Base-by-base conservation (phyloP, 805 yeast species). In the Candida stauntonica region DNA sequence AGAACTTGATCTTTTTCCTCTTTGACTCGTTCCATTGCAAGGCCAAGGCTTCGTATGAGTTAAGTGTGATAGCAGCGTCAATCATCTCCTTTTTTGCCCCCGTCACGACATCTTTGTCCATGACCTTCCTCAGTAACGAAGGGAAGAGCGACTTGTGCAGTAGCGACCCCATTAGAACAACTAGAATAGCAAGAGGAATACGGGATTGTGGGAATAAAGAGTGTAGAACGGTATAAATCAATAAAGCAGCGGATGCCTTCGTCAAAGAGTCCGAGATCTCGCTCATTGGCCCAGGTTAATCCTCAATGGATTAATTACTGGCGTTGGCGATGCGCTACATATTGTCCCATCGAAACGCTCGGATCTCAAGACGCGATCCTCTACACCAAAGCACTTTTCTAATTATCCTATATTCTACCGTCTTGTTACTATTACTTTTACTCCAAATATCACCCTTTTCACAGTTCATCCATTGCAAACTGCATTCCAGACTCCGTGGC, bases 51-150 rank as follows among this genome's bases (percentile, higher is more conserved):
- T 63, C 48, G 46, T 79, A 79, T 7, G 60, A 52, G 26, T 68
- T 61, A n/a, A 79, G 56, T 11, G 78, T 70, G n/a, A 55, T 53
- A 7, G 78, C 52, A 0, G 83, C 70, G 19, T 49, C 53, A 1
- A 64, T 46, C 11, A 69, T 18, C 3, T 55, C 58, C 19, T 43
- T 47, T 24, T 65, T 51, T 3, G 55, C 48, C 4, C 29, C 26
- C 3, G 32, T 13, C 36, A 48, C 41, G 19, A 57, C 57, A 4
- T 41, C 31, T 24, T 54, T 50, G 16, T n/a, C n/a, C n/a, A 49
- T 44, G 19, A 57, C 35, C 29, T 33, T 47, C 8, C 46, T 42
- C 7, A 59, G 31, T 12, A 60, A 21, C 45, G 50, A 50, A 12
- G 47, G 42, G 33, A 56, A 56, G 13, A 37, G 32, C 3, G 51